These are phyloP conservation scores for Biscutella laevigata DNA, from an alignment of 441 rosid species.

Conservation along the genomic window DNA sequence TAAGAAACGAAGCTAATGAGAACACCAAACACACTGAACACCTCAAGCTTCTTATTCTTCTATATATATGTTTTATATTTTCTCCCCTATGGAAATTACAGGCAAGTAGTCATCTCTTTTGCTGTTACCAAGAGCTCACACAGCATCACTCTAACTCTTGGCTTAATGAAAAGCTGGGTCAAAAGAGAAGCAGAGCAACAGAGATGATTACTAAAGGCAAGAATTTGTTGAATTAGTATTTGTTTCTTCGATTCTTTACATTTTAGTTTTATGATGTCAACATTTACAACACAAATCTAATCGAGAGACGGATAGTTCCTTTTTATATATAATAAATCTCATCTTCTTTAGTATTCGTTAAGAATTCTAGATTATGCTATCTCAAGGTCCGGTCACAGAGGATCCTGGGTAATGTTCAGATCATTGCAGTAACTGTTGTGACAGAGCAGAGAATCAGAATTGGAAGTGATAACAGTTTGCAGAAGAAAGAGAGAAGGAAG, in stretches of 20 bases:
- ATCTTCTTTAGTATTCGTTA: neutral
- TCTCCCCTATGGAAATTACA: slow-evolving; percentile 3
- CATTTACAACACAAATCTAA: slow-evolving; percentile 17
- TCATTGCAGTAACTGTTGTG: slow-evolving; percentile 14
- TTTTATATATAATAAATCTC: neutral
- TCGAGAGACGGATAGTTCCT: slow-evolving; percentile 4
- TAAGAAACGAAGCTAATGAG: slow-evolving; percentile 54
- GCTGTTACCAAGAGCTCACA: slow-evolving; percentile 21
- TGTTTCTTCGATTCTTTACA: slow-evolving; percentile 16
- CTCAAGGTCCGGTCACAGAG: slow-evolving; percentile 8
- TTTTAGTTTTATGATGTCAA: slow-evolving; percentile 9
- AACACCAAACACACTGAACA: neutral
- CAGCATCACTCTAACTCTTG: slow-evolving; percentile 17
- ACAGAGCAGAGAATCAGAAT: slow-evolving; percentile 18
- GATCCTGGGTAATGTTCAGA: neutral
- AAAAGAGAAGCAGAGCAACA: slow-evolving; percentile 14
- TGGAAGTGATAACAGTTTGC: slow-evolving; percentile 20
- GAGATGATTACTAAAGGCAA: slow-evolving; percentile 18
- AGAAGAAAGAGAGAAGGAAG: slow-evolving; percentile 22
- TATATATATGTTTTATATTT: slow-evolving; percentile 28
- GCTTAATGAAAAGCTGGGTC: slow-evolving; percentile 6
- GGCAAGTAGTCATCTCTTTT: slow-evolving; percentile 23
- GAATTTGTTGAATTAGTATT: slow-evolving; percentile 15
- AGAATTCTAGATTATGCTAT: neutral
- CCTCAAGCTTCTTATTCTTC: slow-evolving; percentile 7